Conservation (phyloP, 2,329 filamentous ascomycete genomes). For the Tetracladium maxilliforme region DNA sequence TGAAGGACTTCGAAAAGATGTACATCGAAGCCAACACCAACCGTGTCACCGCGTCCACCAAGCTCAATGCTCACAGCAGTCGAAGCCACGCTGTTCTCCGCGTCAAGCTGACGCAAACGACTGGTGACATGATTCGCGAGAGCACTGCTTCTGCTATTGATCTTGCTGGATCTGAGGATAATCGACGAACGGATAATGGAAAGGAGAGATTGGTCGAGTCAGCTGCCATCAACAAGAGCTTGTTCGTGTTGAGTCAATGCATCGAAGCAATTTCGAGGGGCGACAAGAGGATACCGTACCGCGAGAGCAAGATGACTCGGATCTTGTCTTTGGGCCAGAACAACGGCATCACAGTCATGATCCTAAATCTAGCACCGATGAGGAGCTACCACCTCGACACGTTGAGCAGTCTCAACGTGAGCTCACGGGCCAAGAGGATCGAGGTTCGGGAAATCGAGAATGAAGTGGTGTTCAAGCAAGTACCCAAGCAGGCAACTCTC, state of each 20-base stretch:
- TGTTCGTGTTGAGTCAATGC: slow-evolving; percentile 89
- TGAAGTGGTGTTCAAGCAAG: slow-evolving; percentile 74
- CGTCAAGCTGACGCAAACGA: slow-evolving; percentile 72
- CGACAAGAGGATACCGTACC: slow-evolving; percentile 71
- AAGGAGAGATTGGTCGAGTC: slow-evolving; percentile 90
- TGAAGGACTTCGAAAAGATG: slow-evolving; percentile 80
- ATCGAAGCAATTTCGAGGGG: slow-evolving; percentile 80
- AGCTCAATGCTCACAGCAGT: slow-evolving; percentile 83
- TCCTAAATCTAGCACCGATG: slow-evolving; percentile 84
- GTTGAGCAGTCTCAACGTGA: slow-evolving; percentile 84
- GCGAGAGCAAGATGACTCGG: slow-evolving; percentile 94
- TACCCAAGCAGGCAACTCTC: slow-evolving; percentile 35
- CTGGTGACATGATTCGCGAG: slow-evolving; percentile 49
- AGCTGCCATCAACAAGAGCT: slow-evolving; percentile 91
- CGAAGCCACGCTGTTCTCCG: slow-evolving; percentile 82
- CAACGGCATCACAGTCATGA: slow-evolving; percentile 91
- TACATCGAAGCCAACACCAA: slow-evolving; percentile 91
- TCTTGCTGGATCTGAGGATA: slow-evolving; percentile 89
- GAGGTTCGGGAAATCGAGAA: slow-evolving; percentile 94
- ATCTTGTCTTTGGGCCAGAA: slow-evolving; percentile 89
- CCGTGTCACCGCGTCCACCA: slow-evolving; percentile 77
- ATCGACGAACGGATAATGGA: slow-evolving; percentile 83
- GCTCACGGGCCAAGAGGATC: slow-evolving; percentile 89
- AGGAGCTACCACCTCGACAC: slow-evolving; percentile 89
- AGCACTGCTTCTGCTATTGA: slow-evolving; percentile 91